Evolutionary conservation across 2,329 filamentous ascomycete genomes (phyloP).

Genomic region (Stachybotrys chartarum): DNA sequence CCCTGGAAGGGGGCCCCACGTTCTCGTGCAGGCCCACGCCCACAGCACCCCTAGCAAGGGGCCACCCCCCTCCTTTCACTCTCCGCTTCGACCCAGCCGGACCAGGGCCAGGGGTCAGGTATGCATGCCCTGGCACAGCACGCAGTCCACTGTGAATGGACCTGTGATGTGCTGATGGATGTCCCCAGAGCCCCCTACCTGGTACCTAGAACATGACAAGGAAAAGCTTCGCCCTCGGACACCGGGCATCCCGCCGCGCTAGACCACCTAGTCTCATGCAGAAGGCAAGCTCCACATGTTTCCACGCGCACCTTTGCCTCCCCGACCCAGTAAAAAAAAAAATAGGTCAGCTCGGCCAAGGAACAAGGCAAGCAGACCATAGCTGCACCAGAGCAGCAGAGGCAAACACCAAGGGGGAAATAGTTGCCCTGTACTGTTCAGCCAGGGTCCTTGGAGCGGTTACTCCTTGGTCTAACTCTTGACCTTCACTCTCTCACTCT

Average conservation of each 20-base stretch:
- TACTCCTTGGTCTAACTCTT: neutral
- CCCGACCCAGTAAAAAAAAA: slow-evolving; percentile 5
- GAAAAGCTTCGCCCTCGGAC: slow-evolving; percentile 14
- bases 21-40: neutral
- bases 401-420: neutral
- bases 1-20: neutral
- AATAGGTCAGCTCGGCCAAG: neutral
- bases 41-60: neutral
- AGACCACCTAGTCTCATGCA: slow-evolving; percentile 17
- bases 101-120: neutral
- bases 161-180: neutral
- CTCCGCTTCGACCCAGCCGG: neutral
- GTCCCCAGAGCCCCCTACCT: neutral
- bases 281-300: slow-evolving; percentile 6
- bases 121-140: slow-evolving; percentile 4
- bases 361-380: neutral
- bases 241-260: slow-evolving; percentile 21
- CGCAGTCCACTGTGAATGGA: slow-evolving; percentile 1
- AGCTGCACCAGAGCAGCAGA: neutral
- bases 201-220: neutral
- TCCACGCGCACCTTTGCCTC: slow-evolving; percentile 4
- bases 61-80: neutral
- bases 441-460: neutral
- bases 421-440: too few species aligned
- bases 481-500: neutral